phyloP scores from a whole-genome alignment of 2,329 filamentous ascomycete species.

The Exophiala calicioides region DNA sequence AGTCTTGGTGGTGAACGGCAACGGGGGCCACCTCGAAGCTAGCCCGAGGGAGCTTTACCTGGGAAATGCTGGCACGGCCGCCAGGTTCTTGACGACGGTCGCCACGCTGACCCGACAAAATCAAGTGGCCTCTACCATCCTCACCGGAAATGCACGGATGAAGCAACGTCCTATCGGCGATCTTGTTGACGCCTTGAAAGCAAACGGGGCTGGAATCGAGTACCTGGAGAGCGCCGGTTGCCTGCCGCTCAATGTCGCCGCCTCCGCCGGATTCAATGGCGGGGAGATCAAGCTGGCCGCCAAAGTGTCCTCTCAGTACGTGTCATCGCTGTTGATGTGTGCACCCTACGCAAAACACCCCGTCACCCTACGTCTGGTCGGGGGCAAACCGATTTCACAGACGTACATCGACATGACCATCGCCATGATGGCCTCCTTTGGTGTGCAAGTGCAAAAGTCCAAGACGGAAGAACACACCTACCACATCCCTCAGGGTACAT shows the following conservation, averaged over 20 bases:
- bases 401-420: constrained; percentile 99
- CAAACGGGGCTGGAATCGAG: constrained; percentile 82
- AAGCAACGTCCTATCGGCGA: constrained; percentile 92
- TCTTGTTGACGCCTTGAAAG: constrained; percentile 82
- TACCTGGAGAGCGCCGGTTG: constrained; percentile 84
- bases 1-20: constrained; percentile 83
- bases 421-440: constrained; percentile 94
- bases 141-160: constrained; percentile 96
- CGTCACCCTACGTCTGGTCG: constrained; percentile 84
- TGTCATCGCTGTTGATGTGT: constrained; percentile 94
- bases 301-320: constrained; percentile 98
- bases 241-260: constrained; percentile 78
- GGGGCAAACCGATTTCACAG: constrained; percentile 97
- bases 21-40: constrained; percentile 80
- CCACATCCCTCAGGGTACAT: constrained; percentile 81
- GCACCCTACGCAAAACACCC: constrained; percentile 94
- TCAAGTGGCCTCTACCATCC: constrained; percentile 66
- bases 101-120: constrained; percentile 74
- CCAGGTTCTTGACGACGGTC: constrained; percentile 90
- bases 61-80: constrained; percentile 94
- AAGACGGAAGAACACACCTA: constrained; percentile 83
- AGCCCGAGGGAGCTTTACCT: constrained; percentile 79
- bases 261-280: constrained; percentile 78
- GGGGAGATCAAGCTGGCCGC: constrained; percentile 89
- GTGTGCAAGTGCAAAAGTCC: constrained; percentile 76